These are phyloP conservation scores for Ceratocystis albifundus DNA, from an alignment of 2,329 filamentous ascomycete genomes.

Conservation along the genomic window DNA sequence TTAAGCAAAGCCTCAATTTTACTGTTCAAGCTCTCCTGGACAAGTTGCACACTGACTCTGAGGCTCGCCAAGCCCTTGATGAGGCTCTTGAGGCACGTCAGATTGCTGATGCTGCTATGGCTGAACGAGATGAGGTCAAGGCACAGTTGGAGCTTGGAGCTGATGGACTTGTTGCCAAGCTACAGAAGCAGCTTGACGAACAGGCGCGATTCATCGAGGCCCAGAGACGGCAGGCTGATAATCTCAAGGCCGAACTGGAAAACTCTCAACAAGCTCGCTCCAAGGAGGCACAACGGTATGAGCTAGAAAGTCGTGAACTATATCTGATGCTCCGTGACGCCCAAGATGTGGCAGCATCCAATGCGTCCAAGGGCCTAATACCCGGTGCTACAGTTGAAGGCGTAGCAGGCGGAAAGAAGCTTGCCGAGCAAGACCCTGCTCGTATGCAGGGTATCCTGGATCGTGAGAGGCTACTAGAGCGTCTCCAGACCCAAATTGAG, in stretches of 20 bases:
- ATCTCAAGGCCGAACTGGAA: constrained; percentile 77
- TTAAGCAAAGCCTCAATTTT: constrained; percentile 95
- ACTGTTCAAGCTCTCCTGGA: constrained; percentile 92
- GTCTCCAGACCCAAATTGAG: constrained; percentile 89
- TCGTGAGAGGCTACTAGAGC: constrained; percentile 81
- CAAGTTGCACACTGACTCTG: constrained; percentile 90
- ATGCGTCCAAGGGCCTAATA: constrained; percentile 46
- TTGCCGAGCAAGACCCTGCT: constrained; percentile 54
- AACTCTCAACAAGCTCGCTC: constrained; percentile 75
- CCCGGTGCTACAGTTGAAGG: constrained; percentile 25
- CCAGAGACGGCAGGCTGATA: constrained; percentile 72
- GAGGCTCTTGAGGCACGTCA: constrained; percentile 83
- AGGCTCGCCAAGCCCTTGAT: constrained; percentile 83
- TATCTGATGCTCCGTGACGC: constrained; percentile 98
- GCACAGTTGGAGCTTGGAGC: constrained; percentile 81
- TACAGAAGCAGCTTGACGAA: constrained; percentile 90
- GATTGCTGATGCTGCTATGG: constrained; percentile 89
- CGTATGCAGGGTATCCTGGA: constrained; percentile 89
- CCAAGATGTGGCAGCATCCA: constrained; percentile 86
- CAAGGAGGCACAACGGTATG: constrained; percentile 86
- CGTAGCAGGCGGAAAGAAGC: constrained; percentile 37
- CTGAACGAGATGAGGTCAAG: constrained; percentile 90
- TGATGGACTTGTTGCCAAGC: constrained; percentile 81
- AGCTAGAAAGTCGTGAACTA: constrained; percentile 88
- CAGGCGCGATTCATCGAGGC: constrained; percentile 84